Evolutionary conservation across 1,284 basidiomycete genomes (phyloP), one percentile per base, ranked within the genome.

Genomic region (Anthracocystis panici-leucophaei): DNA sequence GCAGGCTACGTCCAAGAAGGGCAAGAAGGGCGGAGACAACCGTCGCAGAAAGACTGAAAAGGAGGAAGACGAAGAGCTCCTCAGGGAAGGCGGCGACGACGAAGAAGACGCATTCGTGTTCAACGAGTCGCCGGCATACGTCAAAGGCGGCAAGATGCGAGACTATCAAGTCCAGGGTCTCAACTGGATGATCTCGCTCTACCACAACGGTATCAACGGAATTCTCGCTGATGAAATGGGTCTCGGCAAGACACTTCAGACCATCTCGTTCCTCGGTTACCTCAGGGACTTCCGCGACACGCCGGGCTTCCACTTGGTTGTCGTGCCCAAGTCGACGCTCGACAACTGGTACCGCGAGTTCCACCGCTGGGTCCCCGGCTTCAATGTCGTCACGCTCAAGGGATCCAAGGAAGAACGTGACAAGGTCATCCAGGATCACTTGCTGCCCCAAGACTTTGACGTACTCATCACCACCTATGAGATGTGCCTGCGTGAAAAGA

Each of bases 321-420:
- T 98, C 62, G 97, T 99, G 2, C 97, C 97, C 31, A 99, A 99
- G 86, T 96, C 94, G 1, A 99, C 97, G 0, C 88, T 99, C 18
- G 93, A 98, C 87, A 99, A 98, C 86, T 99, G 96, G 96, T 88
- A 90, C 25, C 91, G 97, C 77, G 96, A 99, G 86, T 95, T 99
- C 77, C 90, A 90, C 69, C 90, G 89, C 75, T 99, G 97, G 97
- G 92, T 94, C 0, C 93, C 94, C 0, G 82, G 83, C 65, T 92
- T 97, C 87, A 92, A 90, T 67, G 90, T 93, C 16, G 89, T 94
- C 51, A 87, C 93, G 9, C 87, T 99, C 27, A 92, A 93, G 21
- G 96, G 97, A 2, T 90, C 90, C 38, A 95, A 93, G 85, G 94
- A 97, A 66, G 96, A 97, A 79, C 91, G 96, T 49, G 88, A 90